Evolutionary conservation across 2,329 filamentous ascomycete genomes (phyloP), one percentile per base, ranked within the genome.

Genomic region (Alternaria gansuensis): DNA sequence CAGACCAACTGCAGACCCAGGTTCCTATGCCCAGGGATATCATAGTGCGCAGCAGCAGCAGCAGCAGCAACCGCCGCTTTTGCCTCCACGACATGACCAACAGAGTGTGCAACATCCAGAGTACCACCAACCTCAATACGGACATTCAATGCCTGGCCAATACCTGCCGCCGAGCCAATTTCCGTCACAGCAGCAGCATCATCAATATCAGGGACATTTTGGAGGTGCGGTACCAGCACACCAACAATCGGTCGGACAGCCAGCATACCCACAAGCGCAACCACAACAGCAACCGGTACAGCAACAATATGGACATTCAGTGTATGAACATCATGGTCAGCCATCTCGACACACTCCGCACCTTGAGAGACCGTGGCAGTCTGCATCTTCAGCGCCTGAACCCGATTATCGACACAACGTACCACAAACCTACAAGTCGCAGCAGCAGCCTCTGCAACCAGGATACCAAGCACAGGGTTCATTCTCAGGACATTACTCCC

Each of bases 1-100:
- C 5, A 74, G 69, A 39, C 68, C 74, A 6, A 64, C 39, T 10
- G 67, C 68, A n/a, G 67, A 74, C 33, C 66, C 71, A 10, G 66
- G 58, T 24, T 66, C 66, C 29, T 70, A 74, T 51, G 52, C 60
- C 17, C 70, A 75, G 26, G 70, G 62, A 4, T 68, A 68, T 44
- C 73, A 74, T 40, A 63, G 63, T 10, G 43, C 62, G 23, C 66
- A 72, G n/a, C 53, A 58, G 45, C 64, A 64, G 10, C 51, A 45
- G 40, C 33, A 50, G 24, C 64, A 61, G 31, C 63, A 61, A 50
- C 40, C 53, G 23, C 51, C 51, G 6, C 52, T 64, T 57, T 33
- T 64, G 28, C 29, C 56, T 33, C 46, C 60, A 41, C 48, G 54
- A 17, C 8, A 31, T 29, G 11, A 23, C 21, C 64, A 62, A 14